Conservation (phyloP, 1,139 yeast genomes). For the Yamadazyma mexicana region DNA sequence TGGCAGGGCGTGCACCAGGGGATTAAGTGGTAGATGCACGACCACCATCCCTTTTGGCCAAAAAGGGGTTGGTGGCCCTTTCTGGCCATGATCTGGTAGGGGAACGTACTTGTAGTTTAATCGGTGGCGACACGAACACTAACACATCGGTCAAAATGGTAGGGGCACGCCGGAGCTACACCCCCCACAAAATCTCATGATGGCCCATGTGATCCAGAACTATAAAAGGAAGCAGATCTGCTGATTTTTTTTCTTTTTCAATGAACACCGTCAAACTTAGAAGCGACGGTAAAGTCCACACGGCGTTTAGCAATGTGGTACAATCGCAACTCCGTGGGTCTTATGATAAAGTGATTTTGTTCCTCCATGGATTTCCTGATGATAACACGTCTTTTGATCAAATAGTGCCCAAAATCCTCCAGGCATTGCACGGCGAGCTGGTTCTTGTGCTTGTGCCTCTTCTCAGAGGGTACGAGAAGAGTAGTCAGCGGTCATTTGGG, state of each 20-base stretch:
- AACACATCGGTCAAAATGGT: too few relatives aligned
- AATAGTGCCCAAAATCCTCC: constrained; percentile 24
- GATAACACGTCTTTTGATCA: constrained; percentile 31
- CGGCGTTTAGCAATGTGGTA: constrained; percentile 12
- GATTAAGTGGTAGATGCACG: not conserved
- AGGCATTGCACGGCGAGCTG: constrained; percentile 19
- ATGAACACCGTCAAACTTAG: constrained; percentile 10
- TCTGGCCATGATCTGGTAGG: too few relatives aligned
- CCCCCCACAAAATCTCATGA: too few relatives aligned
- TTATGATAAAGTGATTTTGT: constrained; percentile 29
- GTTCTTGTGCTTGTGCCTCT: constrained; percentile 37
- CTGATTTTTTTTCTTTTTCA: not conserved
- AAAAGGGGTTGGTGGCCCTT: too few relatives aligned
- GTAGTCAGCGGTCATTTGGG: constrained; percentile 28
- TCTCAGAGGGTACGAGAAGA: constrained; percentile 43
- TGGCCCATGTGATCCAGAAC: too few relatives aligned
- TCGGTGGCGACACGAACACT: too few relatives aligned
- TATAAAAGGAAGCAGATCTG: too few relatives aligned
- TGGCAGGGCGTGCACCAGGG: not conserved
- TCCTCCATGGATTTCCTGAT: constrained; percentile 49
- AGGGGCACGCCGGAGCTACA: too few relatives aligned
- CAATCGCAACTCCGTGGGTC: constrained; percentile 9
- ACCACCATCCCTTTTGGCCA: too few relatives aligned
- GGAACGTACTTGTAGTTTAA: too few relatives aligned
- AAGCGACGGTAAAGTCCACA: constrained; percentile 11